Evolutionary conservation across 257 asterid genomes (phyloP).

Genomic region (Coffea canephora): DNA sequence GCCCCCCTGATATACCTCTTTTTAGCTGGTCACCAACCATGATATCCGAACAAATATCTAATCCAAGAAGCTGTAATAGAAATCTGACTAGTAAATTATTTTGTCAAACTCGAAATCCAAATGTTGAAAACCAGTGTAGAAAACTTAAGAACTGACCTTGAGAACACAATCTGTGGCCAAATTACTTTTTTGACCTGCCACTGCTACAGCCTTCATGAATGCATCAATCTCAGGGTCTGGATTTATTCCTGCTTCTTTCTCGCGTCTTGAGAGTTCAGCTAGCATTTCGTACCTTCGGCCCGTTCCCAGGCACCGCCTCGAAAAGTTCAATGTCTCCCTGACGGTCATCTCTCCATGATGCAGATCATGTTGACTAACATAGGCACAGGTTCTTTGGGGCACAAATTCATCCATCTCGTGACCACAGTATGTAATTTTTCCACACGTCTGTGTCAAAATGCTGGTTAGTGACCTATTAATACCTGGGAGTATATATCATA

Average conservation of each 20-base stretch:
- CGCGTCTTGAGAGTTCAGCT: slow-evolving; percentile 69
- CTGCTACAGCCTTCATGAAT: slow-evolving; percentile 90
- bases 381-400: slow-evolving; percentile 88
- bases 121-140: background rate
- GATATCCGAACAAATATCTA: slow-evolving; percentile 90
- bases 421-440: slow-evolving; percentile 82
- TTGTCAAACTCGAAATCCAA: background rate
- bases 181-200: slow-evolving; percentile 81
- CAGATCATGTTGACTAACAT: slow-evolving; percentile 83
- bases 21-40: slow-evolving; percentile 87
- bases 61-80: slow-evolving; percentile 69
- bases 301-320: slow-evolving; percentile 90
- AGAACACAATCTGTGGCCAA: slow-evolving; percentile 81
- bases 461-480: background rate
- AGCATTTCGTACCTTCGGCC: slow-evolving; percentile 87
- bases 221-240: slow-evolving; percentile 94
- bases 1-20: slow-evolving; percentile 97
- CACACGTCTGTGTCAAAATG: slow-evolving; percentile 23
- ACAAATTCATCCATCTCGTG: slow-evolving; percentile 73
- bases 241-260: slow-evolving; percentile 75
- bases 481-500: background rate
- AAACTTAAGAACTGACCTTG: slow-evolving; percentile 44
- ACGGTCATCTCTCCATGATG: slow-evolving; percentile 97
- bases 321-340: slow-evolving; percentile 72
- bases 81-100: slow-evolving; percentile 10